Evolutionary conservation across 176 grass and related monocot genomes (phyloP).

Genomic region (Phoenix roebelenii): DNA sequence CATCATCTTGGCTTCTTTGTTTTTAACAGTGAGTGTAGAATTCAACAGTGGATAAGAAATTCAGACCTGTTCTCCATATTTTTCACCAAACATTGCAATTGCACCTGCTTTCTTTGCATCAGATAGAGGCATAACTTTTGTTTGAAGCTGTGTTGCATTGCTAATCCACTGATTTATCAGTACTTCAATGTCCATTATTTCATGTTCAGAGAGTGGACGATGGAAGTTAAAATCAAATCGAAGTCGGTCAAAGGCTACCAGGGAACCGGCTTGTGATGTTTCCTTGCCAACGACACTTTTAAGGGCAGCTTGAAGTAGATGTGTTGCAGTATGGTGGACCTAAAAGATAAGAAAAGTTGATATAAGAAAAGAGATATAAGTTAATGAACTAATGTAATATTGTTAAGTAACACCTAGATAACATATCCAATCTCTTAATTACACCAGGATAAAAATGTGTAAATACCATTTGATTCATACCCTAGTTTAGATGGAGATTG

Average conservation of each 20-base stretch:
- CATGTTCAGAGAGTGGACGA: slow-evolving; percentile 58
- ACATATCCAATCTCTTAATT: too few species aligned
- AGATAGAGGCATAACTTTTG: slow-evolving; percentile 75
- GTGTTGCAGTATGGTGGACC: slow-evolving; percentile 96
- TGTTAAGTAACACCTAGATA: not conserved
- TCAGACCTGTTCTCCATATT: slow-evolving; percentile 77
- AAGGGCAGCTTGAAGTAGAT: slow-evolving; percentile 87
- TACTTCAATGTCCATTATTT: slow-evolving; percentile 66
- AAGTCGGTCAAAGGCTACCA: slow-evolving; percentile 89
- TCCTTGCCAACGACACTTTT: slow-evolving; percentile 66
- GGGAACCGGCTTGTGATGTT: slow-evolving; percentile 92
- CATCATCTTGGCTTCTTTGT: too few species aligned
- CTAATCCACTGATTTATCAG: slow-evolving; percentile 85
- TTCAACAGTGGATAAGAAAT: slow-evolving; percentile 3
- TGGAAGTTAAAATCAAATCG: slow-evolving; percentile 97
- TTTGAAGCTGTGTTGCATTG: slow-evolving; percentile 51
- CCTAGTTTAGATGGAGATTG: too few species aligned
- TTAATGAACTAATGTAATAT: slow-evolving; percentile 10
- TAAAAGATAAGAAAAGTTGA: slow-evolving; percentile 26
- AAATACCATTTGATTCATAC: too few species aligned
- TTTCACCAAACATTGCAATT: slow-evolving; percentile 97
- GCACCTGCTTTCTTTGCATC: slow-evolving; percentile 93
- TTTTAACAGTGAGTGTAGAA: not conserved
- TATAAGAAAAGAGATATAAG: slow-evolving; percentile 1
- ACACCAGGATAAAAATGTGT: too few species aligned